A percentile compares a stretch with the other conserved stretches of the same genome.
Conservation (phyloP, 2,329 filamentous ascomycete genomes). For the Pseudopyricularia cyperi region DNA sequence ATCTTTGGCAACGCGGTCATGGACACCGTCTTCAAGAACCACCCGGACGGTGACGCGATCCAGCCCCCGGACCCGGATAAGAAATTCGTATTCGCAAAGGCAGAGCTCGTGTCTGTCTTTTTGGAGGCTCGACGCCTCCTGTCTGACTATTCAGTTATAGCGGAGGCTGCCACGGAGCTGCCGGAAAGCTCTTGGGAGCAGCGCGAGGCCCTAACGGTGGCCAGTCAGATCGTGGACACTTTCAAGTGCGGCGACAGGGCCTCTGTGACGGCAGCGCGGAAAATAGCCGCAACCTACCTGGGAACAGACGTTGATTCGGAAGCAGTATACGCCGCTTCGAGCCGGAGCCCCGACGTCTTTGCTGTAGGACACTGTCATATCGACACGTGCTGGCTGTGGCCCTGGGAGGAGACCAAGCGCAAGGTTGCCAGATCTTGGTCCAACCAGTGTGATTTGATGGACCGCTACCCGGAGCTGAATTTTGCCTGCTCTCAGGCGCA, state of each 20-base stretch:
- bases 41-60: slow-evolving; percentile 34
- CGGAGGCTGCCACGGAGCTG: slow-evolving; percentile 53
- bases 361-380: slow-evolving; percentile 59
- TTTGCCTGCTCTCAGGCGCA: slow-evolving; percentile 49
- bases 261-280: slow-evolving; percentile 39
- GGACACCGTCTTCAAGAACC: slow-evolving; percentile 10
- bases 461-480: slow-evolving; percentile 53
- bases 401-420: slow-evolving; percentile 56
- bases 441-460: slow-evolving; percentile 55
- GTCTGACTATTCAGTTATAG: slow-evolving; percentile 55
- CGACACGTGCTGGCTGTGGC: slow-evolving; percentile 60
- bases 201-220: slow-evolving; percentile 47
- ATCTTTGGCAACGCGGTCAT: slow-evolving; percentile 42
- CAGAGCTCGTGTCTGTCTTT: slow-evolving; percentile 51
- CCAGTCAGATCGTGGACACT: slow-evolving; percentile 50
- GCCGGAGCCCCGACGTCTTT: slow-evolving; percentile 40
- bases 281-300: slow-evolving; percentile 47
- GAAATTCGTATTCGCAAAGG: slow-evolving; percentile 41
- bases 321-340: slow-evolving; percentile 37
- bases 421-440: slow-evolving; percentile 50
- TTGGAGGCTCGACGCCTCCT: slow-evolving; percentile 44
- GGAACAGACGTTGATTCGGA: slow-evolving; percentile 45
- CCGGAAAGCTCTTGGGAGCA: slow-evolving; percentile 49
- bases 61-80: slow-evolving; percentile 47
- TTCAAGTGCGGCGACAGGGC: slow-evolving; percentile 48